phyloP scores from a whole-genome alignment of 768 basidiomycete genomes.

The Heimioporus sp. region DNA sequence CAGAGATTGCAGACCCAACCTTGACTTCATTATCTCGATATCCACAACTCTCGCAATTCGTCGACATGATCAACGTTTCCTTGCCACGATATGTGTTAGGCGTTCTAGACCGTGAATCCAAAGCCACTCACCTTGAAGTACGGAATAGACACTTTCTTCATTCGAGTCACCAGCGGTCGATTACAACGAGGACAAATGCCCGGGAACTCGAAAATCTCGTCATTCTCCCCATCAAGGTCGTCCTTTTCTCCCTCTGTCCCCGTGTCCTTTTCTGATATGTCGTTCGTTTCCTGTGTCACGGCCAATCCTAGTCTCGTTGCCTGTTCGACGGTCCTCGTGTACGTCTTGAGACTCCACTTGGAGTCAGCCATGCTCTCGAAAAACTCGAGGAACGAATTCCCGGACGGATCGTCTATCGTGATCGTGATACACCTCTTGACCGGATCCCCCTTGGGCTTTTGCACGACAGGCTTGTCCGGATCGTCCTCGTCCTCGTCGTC shows the following conservation, averaged over 20 bases:
- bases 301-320: slow-evolving; percentile 78
- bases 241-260: slow-evolving; percentile 15
- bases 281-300: slow-evolving; percentile 41
- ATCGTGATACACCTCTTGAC: slow-evolving; percentile 77
- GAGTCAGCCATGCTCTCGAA: slow-evolving; percentile 83
- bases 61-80: slow-evolving; percentile 98
- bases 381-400: slow-evolving; percentile 97
- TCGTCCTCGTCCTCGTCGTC: slow-evolving; percentile 47
- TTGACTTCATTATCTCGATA: slow-evolving; percentile 99
- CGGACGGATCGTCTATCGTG: slow-evolving; percentile 87
- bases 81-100: slow-evolving; percentile 27
- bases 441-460: slow-evolving; percentile 38
- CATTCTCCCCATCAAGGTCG: slow-evolving; percentile 47
- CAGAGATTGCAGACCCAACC: slow-evolving; percentile 86
- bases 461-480: slow-evolving; percentile 27
- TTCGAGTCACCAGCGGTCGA: slow-evolving; percentile 76
- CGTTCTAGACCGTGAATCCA: not conserved
- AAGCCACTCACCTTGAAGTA: slow-evolving; percentile 79
- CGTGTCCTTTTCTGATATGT: not conserved
- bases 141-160: slow-evolving; percentile 96
- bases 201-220: slow-evolving; percentile 88
- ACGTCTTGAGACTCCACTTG: slow-evolving; percentile 87
- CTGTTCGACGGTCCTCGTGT: slow-evolving; percentile 76
- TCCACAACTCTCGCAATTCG: slow-evolving; percentile 92
- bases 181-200: slow-evolving; percentile 90